These are phyloP conservation scores for Euphorbia celastroides DNA, from an alignment of 441 rosid species.

Conservation along the genomic window DNA sequence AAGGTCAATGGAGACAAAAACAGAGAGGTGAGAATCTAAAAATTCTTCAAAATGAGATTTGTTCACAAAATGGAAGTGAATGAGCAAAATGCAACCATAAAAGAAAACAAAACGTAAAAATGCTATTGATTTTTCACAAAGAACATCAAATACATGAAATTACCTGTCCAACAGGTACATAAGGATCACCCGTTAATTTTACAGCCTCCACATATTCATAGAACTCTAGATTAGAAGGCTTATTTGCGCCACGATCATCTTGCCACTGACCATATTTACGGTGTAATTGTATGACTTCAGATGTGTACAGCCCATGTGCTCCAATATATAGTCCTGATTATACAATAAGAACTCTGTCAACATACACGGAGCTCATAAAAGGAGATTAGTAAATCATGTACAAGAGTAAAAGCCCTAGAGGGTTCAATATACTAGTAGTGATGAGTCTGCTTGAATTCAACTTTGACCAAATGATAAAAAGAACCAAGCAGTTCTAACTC, in stretches of 20 bases:
- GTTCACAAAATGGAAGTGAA: background rate
- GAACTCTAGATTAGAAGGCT: constrained; percentile 60
- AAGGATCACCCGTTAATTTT: constrained; percentile 88
- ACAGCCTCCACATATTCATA: constrained; percentile 95
- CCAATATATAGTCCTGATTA: constrained; percentile 82
- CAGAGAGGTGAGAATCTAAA: background rate
- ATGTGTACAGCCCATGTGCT: constrained; percentile 76
- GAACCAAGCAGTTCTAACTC: background rate
- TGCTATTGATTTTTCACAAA: background rate
- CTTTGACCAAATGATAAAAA: background rate
- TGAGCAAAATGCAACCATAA: background rate
- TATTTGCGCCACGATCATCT: constrained; percentile 52
- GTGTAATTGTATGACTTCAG: constrained; percentile 82
- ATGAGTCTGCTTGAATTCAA: constrained; percentile 5
- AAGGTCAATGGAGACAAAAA: constrained; percentile 8
- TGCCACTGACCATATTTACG: constrained; percentile 89
- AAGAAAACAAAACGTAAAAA: background rate
- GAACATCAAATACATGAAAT: constrained; percentile 12
- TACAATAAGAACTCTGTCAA: constrained; percentile 12
- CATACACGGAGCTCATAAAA: constrained; percentile 1
- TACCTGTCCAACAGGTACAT: constrained; percentile 97
- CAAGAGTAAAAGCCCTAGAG: background rate
- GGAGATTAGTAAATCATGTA: background rate
- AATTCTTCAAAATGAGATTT: background rate
- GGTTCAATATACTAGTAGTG: background rate